These are phyloP conservation scores for Polyporus tsugae DNA, from an alignment of 1,284 basidiomycete species.

Conservation along the genomic window DNA sequence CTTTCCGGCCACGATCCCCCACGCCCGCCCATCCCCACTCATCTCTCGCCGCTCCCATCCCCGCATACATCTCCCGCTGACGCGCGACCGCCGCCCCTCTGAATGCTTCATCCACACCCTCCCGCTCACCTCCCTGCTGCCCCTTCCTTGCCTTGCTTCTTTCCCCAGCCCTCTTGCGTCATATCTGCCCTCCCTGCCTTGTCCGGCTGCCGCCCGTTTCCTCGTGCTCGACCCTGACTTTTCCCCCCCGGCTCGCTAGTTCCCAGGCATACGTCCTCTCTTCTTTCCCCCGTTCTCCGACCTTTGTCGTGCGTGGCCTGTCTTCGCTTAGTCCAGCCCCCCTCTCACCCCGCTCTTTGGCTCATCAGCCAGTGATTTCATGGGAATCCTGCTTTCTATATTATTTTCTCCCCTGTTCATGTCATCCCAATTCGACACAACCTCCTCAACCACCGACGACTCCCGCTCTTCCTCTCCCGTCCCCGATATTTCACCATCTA, in stretches of 20 bases:
- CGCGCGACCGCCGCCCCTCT: slow-evolving; percentile 30
- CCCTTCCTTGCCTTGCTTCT: slow-evolving; percentile 32
- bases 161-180: slow-evolving; percentile 37
- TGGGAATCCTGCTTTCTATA: slow-evolving; percentile 45
- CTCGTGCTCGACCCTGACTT: slow-evolving; percentile 35
- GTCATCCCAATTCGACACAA: slow-evolving; percentile 38
- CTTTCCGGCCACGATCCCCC: slow-evolving; percentile 21
- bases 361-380: slow-evolving; percentile 33
- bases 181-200: slow-evolving; percentile 30
- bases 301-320: slow-evolving; percentile 7
- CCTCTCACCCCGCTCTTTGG: slow-evolving; percentile 1
- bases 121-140: slow-evolving; percentile 27
- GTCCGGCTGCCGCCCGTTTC: slow-evolving; percentile 29
- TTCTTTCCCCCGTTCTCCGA: slow-evolving; percentile 23
- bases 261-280: slow-evolving; percentile 26
- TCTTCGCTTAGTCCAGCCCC: slow-evolving; percentile 10
- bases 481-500: slow-evolving; percentile 19
- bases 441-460: slow-evolving; percentile 35
- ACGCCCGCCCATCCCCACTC: slow-evolving; percentile 34
- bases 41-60: slow-evolving; percentile 48
- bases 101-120: slow-evolving; percentile 32
- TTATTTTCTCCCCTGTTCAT: slow-evolving; percentile 44
- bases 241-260: slow-evolving; percentile 18
- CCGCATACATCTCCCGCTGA: slow-evolving; percentile 28
- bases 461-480: slow-evolving; percentile 38